Conservation (phyloP, 371 early-diverging fungal species). For the Mucor plumbeus region DNA sequence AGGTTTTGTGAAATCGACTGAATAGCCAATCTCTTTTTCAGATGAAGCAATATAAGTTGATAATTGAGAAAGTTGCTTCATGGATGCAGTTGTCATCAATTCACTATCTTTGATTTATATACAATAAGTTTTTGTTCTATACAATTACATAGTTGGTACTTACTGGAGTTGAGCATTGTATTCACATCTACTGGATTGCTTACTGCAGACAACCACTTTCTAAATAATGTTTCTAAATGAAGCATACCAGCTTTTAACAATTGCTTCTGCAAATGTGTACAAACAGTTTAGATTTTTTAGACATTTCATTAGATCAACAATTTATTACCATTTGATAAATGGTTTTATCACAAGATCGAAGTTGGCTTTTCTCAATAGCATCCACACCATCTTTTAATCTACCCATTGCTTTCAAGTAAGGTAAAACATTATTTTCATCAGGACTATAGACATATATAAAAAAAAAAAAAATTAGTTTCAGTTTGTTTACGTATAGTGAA, state of each 20-base stretch:
- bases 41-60: constrained; percentile 69
- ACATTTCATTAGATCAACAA: background rate
- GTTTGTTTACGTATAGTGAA: background rate
- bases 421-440: constrained; percentile 55
- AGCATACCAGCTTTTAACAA: constrained; percentile 60
- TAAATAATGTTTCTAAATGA: constrained; percentile 60
- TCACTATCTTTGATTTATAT: constrained; percentile 21
- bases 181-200: constrained; percentile 59
- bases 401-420: constrained; percentile 61
- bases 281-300: background rate
- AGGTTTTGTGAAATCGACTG: constrained; percentile 71
- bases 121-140: no score
- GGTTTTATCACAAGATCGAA: constrained; percentile 60
- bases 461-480: background rate
- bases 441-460: constrained; percentile 36
- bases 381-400: constrained; percentile 63
- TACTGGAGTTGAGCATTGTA: constrained; percentile 41
- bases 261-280: constrained; percentile 51
- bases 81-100: constrained; percentile 32
- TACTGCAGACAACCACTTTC: constrained; percentile 55
- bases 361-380: constrained; percentile 54
- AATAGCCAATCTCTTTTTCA: constrained; percentile 63
- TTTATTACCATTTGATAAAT: constrained; percentile 54
- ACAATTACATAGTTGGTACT: background rate
- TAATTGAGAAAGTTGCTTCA: constrained; percentile 63